phyloP scores from a whole-genome alignment of 352 stramenopile genomes.

The Phytophthora hibernalis region DNA sequence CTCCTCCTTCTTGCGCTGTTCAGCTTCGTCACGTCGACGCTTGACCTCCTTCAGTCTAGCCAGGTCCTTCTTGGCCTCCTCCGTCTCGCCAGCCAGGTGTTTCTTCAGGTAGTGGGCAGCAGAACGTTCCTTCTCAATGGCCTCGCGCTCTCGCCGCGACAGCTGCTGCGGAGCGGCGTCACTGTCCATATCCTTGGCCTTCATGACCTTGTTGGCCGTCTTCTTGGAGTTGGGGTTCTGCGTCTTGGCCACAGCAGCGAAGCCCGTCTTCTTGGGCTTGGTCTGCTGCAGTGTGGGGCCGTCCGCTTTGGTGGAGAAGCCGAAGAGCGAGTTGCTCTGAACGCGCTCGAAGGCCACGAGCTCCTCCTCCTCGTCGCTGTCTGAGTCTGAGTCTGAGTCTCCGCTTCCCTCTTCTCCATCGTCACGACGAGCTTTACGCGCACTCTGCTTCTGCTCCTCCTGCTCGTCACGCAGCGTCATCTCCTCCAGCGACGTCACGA shows the following conservation, averaged over 20 bases:
- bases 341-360: constrained; percentile 78
- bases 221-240: constrained; percentile 85
- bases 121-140: constrained; percentile 85
- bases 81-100: constrained; percentile 86
- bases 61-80: constrained; percentile 89
- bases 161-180: constrained; percentile 72
- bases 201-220: constrained; percentile 84
- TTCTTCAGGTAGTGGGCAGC: constrained; percentile 84
- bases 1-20: constrained; percentile 82
- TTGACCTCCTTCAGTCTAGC: constrained; percentile 81
- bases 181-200: constrained; percentile 84
- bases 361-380: constrained; percentile 61
- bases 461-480: constrained; percentile 77
- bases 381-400: constrained; percentile 56
- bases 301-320: constrained; percentile 65
- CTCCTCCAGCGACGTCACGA: constrained; percentile 88
- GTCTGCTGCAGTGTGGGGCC: constrained; percentile 64
- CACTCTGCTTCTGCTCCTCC: constrained; percentile 74
- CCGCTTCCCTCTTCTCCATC: constrained; percentile 54
- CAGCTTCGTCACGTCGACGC: constrained; percentile 82
- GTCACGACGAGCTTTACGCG: constrained; percentile 74
- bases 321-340: constrained; percentile 78
- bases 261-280: constrained; percentile 71
- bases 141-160: constrained; percentile 84
- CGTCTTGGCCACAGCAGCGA: constrained; percentile 74